Percentiles rank a stretch among this genome's conserved stretches.
Evolutionary conservation across 441 rosid species (phyloP).

Genomic region (Syzygium syzygioides): DNA sequence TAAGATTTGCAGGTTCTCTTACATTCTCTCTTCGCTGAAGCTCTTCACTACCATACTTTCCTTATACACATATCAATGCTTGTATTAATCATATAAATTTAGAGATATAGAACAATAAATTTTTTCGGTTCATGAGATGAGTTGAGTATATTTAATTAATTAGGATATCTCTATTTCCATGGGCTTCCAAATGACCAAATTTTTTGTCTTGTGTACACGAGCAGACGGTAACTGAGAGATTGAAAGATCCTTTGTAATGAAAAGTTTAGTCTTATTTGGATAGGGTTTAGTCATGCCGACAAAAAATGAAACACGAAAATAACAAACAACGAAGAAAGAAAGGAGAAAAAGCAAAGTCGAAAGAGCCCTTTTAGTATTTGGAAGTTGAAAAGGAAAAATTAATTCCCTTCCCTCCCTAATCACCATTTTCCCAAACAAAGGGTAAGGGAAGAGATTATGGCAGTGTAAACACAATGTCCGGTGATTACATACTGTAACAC

Average conservation of each 20-base stretch:
- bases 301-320: neutral
- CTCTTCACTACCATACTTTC: neutral
- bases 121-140: neutral
- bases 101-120: neutral
- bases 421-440: neutral
- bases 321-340: neutral
- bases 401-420: neutral
- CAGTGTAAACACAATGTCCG: neutral
- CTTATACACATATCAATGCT: neutral
- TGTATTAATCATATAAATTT: neutral
- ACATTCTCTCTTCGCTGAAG: conserved; percentile 5
- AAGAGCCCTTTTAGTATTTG: neutral
- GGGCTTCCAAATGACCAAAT: neutral
- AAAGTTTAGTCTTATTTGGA: neutral
- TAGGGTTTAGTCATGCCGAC: neutral
- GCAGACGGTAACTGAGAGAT: neutral
- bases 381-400: neutral
- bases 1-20: neutral
- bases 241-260: neutral
- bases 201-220: neutral
- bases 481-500: neutral
- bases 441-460: neutral
- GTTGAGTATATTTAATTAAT: neutral
- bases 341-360: neutral
- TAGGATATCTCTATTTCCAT: neutral